Base-by-base conservation (phyloP, 176 grass and related monocot species). In the Chrysopogon serrulatus region DNA sequence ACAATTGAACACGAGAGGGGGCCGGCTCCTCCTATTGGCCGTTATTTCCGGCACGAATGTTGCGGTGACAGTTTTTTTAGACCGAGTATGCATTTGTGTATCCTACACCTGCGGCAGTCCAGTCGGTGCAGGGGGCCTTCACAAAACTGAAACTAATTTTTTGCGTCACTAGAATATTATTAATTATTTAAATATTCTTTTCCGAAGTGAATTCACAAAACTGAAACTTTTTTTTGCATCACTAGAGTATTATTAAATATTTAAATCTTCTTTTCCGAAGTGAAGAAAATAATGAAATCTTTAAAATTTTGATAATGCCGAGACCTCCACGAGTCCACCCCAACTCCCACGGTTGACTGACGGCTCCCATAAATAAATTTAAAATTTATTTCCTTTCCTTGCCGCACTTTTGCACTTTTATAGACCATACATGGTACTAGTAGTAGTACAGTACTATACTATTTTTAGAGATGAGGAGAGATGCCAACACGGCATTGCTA, bases 401-500 rank as follows among this genome's bases (percentile, higher is more conserved):
- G 40, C 27, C 18, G 6, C 15, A 61, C 36, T 27, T 28, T 56
- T 47, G 15, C 19, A 31, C n/a, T 27, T 10, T 10, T 19, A n/a
- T 27, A 37, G 4, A 36, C 48, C 19, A 23, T 28, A 67, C 49
- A 51, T 14, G 49, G 19, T 10, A 54, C n/a, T n/a, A n/a, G n/a
- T n/a, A n/a, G n/a, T n/a, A n/a, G n/a, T n/a, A n/a, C n/a, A n/a
- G 0, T 7, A 16, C 0, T 14, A 14, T 10, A 56, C 53, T 24
- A 56, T 12, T 17, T 68, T 82, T 42, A 6, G 5, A 1, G 7
- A 21, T 5, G 39, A 30, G 34, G 23, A 83, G n/a, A n/a, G 40
- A 83, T 64, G 40, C 40, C 82, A 51, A 21, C 61, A 67, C 44
- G 82, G 60, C 59, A 32, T 76, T 32, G 33, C 72, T 17, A 54